Percentiles rank a stretch among this genome's conserved stretches.
These are phyloP conservation scores for Conticribra guillardii DNA, from an alignment of 108 stramenopile species.

Conservation along the genomic window DNA sequence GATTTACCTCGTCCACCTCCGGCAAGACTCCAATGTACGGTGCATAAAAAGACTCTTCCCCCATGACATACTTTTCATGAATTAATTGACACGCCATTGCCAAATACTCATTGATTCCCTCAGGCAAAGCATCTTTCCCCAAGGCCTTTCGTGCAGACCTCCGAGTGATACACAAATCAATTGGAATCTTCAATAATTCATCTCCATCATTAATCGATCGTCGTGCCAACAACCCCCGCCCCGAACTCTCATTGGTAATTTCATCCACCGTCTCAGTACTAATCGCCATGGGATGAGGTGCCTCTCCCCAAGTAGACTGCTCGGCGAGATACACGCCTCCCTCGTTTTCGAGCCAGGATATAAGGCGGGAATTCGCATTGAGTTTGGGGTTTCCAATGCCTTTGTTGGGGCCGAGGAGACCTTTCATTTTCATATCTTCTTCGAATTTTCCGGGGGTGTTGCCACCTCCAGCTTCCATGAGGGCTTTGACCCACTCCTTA, in stretches of 20 bases:
- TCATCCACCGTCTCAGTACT: conserved; percentile 92
- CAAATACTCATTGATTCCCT: conserved; percentile 92
- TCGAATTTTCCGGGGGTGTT: conserved; percentile 73
- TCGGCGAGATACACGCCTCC: conserved; percentile 86
- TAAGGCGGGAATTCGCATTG: conserved; percentile 71
- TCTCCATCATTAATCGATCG: conserved; percentile 91
- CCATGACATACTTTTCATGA: conserved; percentile 78
- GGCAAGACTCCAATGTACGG: conserved; percentile 94
- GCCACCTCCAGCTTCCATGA: conserved; percentile 62
- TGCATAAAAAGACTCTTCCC: conserved; percentile 71
- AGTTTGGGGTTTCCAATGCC: conserved; percentile 63
- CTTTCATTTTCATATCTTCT: conserved; percentile 88
- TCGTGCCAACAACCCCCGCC: conserved; percentile 89
- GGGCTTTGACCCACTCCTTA: conserved; percentile 66
- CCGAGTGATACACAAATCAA: conserved; percentile 90
- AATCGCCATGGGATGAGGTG: conserved; percentile 95
- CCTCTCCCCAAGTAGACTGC: conserved; percentile 87
- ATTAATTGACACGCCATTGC: conserved; percentile 96
- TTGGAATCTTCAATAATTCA: conserved; percentile 83
- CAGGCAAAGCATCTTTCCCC: conserved; percentile 71
- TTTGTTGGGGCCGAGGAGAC: conserved; percentile 57
- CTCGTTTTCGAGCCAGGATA: conserved; percentile 80
- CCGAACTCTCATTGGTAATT: conserved; percentile 91
- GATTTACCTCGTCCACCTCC: conserved; percentile 86
- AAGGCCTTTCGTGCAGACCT: conserved; percentile 76